Evolutionary conservation across 2,329 filamentous ascomycete species (phyloP), one percentile per base, ranked within the genome.

Genomic region (Epichloe bromicola): DNA sequence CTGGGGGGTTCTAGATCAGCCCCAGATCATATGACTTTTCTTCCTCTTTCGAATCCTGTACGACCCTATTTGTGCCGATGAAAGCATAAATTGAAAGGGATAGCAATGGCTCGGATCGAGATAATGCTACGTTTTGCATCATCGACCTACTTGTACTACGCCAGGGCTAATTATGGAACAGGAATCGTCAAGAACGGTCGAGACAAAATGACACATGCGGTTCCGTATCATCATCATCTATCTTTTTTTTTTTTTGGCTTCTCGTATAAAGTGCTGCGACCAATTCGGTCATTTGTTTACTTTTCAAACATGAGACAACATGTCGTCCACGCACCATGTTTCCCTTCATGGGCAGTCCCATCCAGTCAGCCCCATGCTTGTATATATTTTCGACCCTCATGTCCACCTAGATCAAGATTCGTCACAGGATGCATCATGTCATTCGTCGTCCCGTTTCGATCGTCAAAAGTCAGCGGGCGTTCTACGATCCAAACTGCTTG

Each of bases 401-500:
- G 7, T 46, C 44, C 33, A 19, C 7, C 5, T 11, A 23, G 33
- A 26, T n/a, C 23, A 19, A 30, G 12, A 15, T 30, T 30, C n/a
- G n/a, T 39, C 33, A 14, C 39, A 30, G 4, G 17, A 37, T 40
- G n/a, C 41, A 38, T 38, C 36, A 38, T n/a, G 36, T 7, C 36
- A n/a, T n/a, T 38, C 36, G 15, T 43, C 41, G 20, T 34, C 42
- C 36, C 12, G 38, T 26, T 42, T 37, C 17, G 11, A 17, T 49
- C 46, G 14, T 37, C 19, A 51, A 19, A 19, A 46, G 12, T 42
- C 20, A 53, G 48, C 7, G 19, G 49, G 50, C 42, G 48, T 49
- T 51, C 55, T 57, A 68, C 36, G 66, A 65, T 45, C 66, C 66
- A 53, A 61, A 78, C 59, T 82, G 78, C 66, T 83, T 80, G 53